A percentile compares a stretch with the other conserved stretches of the same genome.
Evolutionary conservation across 2,329 filamentous ascomycete species (phyloP).

Genomic region (Cercospora berteroae): DNA sequence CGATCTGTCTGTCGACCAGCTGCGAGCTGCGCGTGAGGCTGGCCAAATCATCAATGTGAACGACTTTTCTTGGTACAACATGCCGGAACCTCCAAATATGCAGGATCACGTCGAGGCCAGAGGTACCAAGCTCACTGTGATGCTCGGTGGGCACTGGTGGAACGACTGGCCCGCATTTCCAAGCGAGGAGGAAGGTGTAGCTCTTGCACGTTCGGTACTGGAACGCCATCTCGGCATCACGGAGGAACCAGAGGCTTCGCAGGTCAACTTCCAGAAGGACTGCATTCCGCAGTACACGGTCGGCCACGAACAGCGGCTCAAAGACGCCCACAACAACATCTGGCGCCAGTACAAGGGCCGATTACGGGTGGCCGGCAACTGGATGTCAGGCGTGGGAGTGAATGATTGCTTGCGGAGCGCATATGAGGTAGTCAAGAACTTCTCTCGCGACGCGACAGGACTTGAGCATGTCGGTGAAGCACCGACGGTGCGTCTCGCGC

Average conservation of each 20-base stretch:
- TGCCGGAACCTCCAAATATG: slow-evolving; percentile 31
- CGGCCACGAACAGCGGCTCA: slow-evolving; percentile 67
- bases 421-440: slow-evolving; percentile 52
- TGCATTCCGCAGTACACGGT: slow-evolving; percentile 91
- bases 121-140: slow-evolving; percentile 83
- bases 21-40: slow-evolving; percentile 27
- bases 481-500: slow-evolving; percentile 22
- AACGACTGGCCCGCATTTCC: slow-evolving; percentile 63
- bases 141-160: slow-evolving; percentile 95
- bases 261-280: slow-evolving; percentile 61
- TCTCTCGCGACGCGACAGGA: slow-evolving; percentile 37
- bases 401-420: slow-evolving; percentile 56
- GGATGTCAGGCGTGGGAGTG: slow-evolving; percentile 50
- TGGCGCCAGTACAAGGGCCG: slow-evolving; percentile 57
- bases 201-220: slow-evolving; percentile 68
- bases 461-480: slow-evolving; percentile 35
- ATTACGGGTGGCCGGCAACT: slow-evolving; percentile 59
- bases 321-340: slow-evolving; percentile 56
- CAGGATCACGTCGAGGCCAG: slow-evolving; percentile 46
- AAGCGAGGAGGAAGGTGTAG: slow-evolving; percentile 61
- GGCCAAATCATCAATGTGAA: slow-evolving; percentile 36
- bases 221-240: slow-evolving; percentile 71
- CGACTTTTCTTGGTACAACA: slow-evolving; percentile 38
- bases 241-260: slow-evolving; percentile 59
- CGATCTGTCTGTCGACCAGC: slow-evolving; percentile 24